phyloP scores from a whole-genome alignment of 2,329 filamentous ascomycete species.

The Elsinoe necatrix region DNA sequence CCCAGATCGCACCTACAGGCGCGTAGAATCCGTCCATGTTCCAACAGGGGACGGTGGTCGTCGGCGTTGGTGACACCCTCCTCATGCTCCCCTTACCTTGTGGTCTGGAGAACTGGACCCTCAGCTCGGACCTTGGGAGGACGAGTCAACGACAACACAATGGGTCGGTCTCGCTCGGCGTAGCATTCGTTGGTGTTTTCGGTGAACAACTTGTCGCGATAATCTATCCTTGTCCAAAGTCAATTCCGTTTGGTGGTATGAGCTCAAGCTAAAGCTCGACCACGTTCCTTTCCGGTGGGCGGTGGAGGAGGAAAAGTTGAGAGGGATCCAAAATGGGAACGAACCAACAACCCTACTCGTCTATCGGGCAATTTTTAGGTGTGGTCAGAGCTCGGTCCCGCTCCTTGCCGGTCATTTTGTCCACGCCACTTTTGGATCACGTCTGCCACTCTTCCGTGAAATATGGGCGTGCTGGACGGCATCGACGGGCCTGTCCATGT shows the following conservation, averaged over 20 bases:
- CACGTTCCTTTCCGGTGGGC: background rate
- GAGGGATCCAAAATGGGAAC: background rate
- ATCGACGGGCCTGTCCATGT: constrained; percentile 7
- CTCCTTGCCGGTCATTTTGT: background rate
- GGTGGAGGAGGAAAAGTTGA: background rate
- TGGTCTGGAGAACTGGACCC: background rate
- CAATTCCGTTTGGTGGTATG: background rate
- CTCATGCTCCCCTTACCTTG: background rate
- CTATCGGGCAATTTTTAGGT: constrained; percentile 7
- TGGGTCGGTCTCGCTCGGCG: background rate
- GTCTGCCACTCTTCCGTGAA: background rate
- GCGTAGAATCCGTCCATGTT: background rate
- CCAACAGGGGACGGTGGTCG: background rate
- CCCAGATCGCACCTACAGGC: constrained; percentile 6
- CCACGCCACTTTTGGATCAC: background rate
- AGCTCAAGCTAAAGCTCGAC: too few species aligned
- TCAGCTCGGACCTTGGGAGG: background rate
- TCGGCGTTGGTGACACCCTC: background rate
- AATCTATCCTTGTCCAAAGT: background rate
- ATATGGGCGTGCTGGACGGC: background rate
- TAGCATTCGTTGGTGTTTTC: background rate
- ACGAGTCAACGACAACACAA: background rate
- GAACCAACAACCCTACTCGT: background rate
- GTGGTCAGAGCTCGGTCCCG: constrained; percentile 1
- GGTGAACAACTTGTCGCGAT: background rate